A percentile compares a stretch with the other conserved stretches of the same genome.
Conservation (phyloP, 345 rosid species). For the Moringa oleifera region DNA sequence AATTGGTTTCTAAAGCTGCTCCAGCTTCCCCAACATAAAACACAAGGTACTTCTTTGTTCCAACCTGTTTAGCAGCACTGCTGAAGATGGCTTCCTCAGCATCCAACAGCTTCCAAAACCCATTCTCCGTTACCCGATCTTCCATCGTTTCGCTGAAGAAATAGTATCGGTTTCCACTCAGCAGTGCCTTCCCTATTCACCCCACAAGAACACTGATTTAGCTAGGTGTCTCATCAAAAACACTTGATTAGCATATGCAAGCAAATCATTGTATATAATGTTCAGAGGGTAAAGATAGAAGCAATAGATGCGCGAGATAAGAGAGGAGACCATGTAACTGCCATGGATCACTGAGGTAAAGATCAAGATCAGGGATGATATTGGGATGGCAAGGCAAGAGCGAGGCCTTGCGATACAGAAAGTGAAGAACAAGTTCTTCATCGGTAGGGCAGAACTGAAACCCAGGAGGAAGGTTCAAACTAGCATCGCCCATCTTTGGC, state of each 20-base stretch:
- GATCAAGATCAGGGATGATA: conserved; percentile 90
- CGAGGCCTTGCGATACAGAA: conserved; percentile 82
- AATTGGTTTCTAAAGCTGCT: conserved; percentile 42
- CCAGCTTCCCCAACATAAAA: conserved; percentile 61
- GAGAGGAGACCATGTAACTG: conserved; percentile 66
- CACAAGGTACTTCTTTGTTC: conserved; percentile 50
- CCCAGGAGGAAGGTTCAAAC: conserved; percentile 73
- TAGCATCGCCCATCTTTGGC: conserved; percentile 40
- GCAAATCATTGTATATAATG: neutral
- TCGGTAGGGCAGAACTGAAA: conserved; percentile 84
- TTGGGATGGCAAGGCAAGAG: conserved; percentile 89
- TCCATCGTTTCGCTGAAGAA: conserved; percentile 68
- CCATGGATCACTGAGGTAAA: conserved; percentile 88
- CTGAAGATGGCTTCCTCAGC: conserved; percentile 55
- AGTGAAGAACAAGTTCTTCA: conserved; percentile 90
- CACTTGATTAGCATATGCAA: too few species aligned
- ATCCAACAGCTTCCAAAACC: conserved; percentile 72
- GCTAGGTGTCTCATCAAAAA: too few species aligned
- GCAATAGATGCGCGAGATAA: neutral
- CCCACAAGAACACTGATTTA: neutral
- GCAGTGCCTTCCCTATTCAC: conserved; percentile 58
- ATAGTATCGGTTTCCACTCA: conserved; percentile 81
- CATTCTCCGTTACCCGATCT: conserved; percentile 53
- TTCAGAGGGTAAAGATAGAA: neutral
- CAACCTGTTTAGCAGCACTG: conserved; percentile 41